Conservation (phyloP, 2,329 filamentous ascomycete genomes). For the Tetracladium maxilliforme region DNA sequence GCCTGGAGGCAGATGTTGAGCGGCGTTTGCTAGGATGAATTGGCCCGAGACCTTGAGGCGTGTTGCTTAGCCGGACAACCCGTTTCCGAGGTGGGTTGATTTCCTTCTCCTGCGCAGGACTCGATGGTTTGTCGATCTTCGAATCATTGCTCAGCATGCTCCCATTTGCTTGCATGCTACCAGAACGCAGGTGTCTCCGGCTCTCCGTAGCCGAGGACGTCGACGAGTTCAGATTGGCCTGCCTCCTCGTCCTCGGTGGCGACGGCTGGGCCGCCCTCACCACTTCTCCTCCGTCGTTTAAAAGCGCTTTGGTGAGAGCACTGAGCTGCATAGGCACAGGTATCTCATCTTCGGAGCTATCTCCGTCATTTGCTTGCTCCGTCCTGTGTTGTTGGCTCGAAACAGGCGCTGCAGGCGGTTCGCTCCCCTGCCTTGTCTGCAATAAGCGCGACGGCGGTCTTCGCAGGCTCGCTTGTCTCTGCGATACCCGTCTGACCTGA, state of each 20-base stretch:
- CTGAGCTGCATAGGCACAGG: constrained; percentile 87
- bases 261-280: constrained; percentile 9
- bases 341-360: constrained; percentile 91
- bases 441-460: no score
- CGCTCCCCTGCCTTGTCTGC: constrained; percentile 22
- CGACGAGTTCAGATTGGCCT: no score
- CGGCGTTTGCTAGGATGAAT: no score
- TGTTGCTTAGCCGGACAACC: no score
- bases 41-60: no score
- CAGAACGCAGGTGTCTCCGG: background rate
- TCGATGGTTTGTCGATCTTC: constrained; percentile 1
- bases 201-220: background rate
- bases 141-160: background rate
- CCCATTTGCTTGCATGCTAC: background rate
- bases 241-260: constrained; percentile 9
- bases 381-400: constrained; percentile 33
- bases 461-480: no score
- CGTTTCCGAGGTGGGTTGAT: no score
- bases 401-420: constrained; percentile 5
- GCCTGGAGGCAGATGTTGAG: constrained; percentile 1
- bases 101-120: no score
- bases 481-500: constrained; percentile 26
- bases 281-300: constrained; percentile 40
- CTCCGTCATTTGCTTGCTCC: no score
- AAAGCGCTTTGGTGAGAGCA: constrained; percentile 74